Evolutionary conservation across 1,284 basidiomycete species (phyloP), one percentile per base, ranked within the genome.

Genomic region (Pholiota adiposa): DNA sequence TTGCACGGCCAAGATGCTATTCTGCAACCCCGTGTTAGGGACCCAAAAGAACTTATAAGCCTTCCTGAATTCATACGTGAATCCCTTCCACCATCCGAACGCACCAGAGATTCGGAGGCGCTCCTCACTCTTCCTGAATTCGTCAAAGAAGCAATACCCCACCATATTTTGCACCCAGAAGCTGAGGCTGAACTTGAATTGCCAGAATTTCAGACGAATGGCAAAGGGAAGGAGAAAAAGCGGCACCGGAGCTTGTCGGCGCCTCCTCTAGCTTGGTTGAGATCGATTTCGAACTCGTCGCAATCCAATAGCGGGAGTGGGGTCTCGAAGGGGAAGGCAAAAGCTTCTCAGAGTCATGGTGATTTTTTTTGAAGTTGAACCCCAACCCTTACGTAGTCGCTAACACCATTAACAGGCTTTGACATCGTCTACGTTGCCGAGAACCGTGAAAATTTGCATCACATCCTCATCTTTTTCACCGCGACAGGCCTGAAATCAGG

Each of bases 391-490:
- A n/a, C n/a, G n/a, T n/a, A 4, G 52, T 43, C 12, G 33, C 49
- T 27, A 21, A 12, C 11, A 38, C 46, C 41, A 21, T 62, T 21
- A n/a, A 75, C 72, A 63, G 77, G 72, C 5, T 81, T 92, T 43
- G 82, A 88, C 44, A 79, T 92, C 11, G 73, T 79, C 16, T 94
- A 92, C 68, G 83, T 95, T 33, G 92, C 92, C 3, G 94, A 96
- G 71, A 84, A 92, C 69, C 92, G 94, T 71, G 92, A 94, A 69
- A 91, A 86, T 56, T 81, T 96, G 0, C 85, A 87, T 18, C 87
- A 89, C 57, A 81, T 94, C 19, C 79, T 93, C 40, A 82, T 92
- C 7, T 92, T 93, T 70, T 73, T 87, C 53, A 82, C 78, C 16
- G 76, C 83, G 19, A 77, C 77, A 6, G 82, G 82, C 3, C 71